Percentiles rank a stretch among this genome's conserved stretches.
Evolutionary conservation across 257 asterid species (phyloP).

Genomic region (Lithospermum erythrorhizon): DNA sequence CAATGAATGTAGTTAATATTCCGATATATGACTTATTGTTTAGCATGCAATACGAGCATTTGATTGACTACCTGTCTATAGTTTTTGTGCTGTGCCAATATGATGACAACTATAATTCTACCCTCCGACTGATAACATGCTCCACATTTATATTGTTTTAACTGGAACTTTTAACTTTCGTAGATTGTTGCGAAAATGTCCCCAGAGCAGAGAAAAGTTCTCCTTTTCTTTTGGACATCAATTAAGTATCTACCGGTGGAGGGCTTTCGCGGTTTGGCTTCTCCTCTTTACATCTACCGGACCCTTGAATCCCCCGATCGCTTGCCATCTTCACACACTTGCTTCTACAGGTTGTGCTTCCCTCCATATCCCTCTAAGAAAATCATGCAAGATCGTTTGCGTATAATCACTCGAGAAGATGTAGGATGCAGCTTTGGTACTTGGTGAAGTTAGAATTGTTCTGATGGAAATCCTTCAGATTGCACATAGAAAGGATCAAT

Average conservation of each 20-base stretch:
- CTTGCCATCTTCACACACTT: slow-evolving; percentile 87
- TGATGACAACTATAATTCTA: background rate
- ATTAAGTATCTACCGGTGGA: slow-evolving; percentile 72
- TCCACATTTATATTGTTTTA: background rate
- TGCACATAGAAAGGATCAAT: slow-evolving; percentile 35
- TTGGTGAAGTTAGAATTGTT: slow-evolving; percentile 35
- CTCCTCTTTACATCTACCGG: slow-evolving; percentile 61
- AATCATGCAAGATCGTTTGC: slow-evolving; percentile 51
- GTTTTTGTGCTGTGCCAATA: background rate
- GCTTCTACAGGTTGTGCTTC: slow-evolving; percentile 81
- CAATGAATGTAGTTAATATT: too few relatives aligned
- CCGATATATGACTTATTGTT: too few relatives aligned
- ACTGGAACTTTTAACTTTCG: background rate
- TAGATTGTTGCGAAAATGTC: slow-evolving; percentile 72
- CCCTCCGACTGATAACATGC: background rate
- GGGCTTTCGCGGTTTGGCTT: slow-evolving; percentile 82
- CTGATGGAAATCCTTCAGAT: slow-evolving; percentile 15
- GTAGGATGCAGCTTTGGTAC: slow-evolving; percentile 97
- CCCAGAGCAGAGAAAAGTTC: slow-evolving; percentile 63
- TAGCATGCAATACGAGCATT: too few relatives aligned
- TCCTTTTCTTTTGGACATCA: slow-evolving; percentile 97
- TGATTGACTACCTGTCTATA: background rate
- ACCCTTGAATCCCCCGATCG: slow-evolving; percentile 41
- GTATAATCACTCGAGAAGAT: slow-evolving; percentile 71
- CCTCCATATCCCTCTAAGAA: slow-evolving; percentile 52